Evolutionary conservation across 495 filamentous ascomycete species (phyloP).

Genomic region (Xylaria grammica): DNA sequence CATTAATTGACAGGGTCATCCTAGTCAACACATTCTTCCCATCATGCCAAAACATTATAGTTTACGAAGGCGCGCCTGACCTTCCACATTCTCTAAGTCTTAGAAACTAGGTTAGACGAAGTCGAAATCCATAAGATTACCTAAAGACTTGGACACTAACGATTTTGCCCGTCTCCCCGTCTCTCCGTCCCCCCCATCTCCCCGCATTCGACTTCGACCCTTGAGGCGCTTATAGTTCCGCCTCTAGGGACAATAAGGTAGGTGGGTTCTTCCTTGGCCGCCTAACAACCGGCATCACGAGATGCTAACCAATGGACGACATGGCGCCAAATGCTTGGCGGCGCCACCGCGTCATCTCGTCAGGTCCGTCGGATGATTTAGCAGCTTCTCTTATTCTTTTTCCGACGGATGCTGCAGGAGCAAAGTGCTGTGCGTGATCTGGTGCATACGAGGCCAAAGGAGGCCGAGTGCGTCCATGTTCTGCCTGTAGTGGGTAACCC

Average conservation of each 20-base stretch:
- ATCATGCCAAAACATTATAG: no score
- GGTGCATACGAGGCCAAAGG: not conserved
- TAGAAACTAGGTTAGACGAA: not conserved
- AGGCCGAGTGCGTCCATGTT: not conserved
- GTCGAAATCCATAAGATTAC: not conserved
- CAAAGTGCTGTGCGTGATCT: not conserved
- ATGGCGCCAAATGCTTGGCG: not conserved
- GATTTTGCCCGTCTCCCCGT: no score
- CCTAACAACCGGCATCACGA: constrained; percentile 1
- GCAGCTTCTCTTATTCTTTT: not conserved
- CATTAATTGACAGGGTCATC: not conserved
- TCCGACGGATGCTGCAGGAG: not conserved
- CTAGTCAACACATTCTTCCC: not conserved
- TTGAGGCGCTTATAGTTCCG: no score
- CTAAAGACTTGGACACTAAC: no score
- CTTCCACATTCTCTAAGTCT: no score
- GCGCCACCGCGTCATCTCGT: not conserved
- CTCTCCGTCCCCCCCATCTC: not conserved
- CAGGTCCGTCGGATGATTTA: not conserved
- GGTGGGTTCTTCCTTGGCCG: constrained; percentile 6
- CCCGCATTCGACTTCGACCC: not conserved
- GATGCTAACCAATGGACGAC: not conserved
- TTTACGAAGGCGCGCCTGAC: no score
- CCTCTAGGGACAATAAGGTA: constrained; percentile 9
- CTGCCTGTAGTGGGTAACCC: not conserved